Conservation (phyloP, 129 eudicot genomes). For the Deinandra increscens region DNA sequence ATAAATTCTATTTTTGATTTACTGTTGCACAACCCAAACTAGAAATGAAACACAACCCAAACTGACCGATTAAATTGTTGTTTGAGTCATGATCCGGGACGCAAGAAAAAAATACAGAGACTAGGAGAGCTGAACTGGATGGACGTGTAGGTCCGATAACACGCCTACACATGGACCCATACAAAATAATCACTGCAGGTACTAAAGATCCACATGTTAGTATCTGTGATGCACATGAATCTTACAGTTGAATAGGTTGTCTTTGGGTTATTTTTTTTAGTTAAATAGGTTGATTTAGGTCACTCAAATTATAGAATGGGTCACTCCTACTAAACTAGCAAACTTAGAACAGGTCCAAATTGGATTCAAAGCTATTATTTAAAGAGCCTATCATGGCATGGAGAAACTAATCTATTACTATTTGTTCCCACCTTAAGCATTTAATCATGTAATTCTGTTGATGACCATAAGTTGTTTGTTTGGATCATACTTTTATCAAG, state of each 20-base stretch:
- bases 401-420: too few relatives aligned
- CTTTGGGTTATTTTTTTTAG: too few relatives aligned
- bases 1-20: conserved; percentile 3
- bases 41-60: neutral
- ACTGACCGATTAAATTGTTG: neutral
- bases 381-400: too few relatives aligned
- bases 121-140: conserved; percentile 44
- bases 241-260: conserved; percentile 24
- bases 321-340: too few relatives aligned
- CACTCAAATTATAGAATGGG: too few relatives aligned
- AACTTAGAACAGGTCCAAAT: too few relatives aligned
- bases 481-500: too few relatives aligned
- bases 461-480: too few relatives aligned
- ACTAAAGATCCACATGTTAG: conserved; percentile 49
- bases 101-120: conserved; percentile 47
- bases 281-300: too few relatives aligned
- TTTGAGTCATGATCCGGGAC: conserved; percentile 76
- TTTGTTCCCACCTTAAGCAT: too few relatives aligned
- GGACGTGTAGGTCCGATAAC: conserved; percentile 72
- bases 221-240: conserved; percentile 53
- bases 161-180: conserved; percentile 60
- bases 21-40: conserved; percentile 47
- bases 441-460: too few relatives aligned
- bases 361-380: too few relatives aligned
- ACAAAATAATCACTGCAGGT: conserved; percentile 72